A percentile compares a stretch with the other conserved stretches of the same genome.
Evolutionary conservation across 352 stramenopile species (phyloP).

Genomic region (Globisporangium yorkense): DNA sequence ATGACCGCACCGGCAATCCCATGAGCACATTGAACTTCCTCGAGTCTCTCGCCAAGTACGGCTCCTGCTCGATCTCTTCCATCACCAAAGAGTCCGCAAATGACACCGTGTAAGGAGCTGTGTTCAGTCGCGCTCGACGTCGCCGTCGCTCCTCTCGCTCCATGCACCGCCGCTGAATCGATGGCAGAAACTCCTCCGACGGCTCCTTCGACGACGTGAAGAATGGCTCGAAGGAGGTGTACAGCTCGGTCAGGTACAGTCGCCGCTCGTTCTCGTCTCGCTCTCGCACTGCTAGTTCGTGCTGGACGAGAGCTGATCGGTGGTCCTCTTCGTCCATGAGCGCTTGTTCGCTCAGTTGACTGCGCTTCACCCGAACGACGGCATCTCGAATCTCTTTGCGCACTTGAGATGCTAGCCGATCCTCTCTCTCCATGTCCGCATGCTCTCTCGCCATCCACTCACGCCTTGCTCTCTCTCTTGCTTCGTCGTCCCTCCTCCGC

Average conservation of each 20-base stretch:
- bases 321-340: slow-evolving; percentile 48
- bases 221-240: slow-evolving; percentile 49
- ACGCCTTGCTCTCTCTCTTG: slow-evolving; percentile 20
- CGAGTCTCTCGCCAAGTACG: slow-evolving; percentile 50
- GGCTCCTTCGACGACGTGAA: slow-evolving; percentile 30
- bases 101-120: slow-evolving; percentile 27
- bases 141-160: slow-evolving; percentile 13
- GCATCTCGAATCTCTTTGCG: slow-evolving; percentile 24
- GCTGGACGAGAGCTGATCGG: slow-evolving; percentile 22
- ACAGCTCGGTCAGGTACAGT: slow-evolving; percentile 40
- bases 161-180: slow-evolving; percentile 30
- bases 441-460: slow-evolving; percentile 27
- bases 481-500: slow-evolving; percentile 37
- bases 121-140: slow-evolving; percentile 5
- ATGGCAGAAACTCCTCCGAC: slow-evolving; percentile 47
- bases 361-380: slow-evolving; percentile 22
- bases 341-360: slow-evolving; percentile 34
- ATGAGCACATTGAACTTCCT: slow-evolving; percentile 49
- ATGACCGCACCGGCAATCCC: slow-evolving; percentile 30
- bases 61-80: slow-evolving; percentile 38
- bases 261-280: slow-evolving; percentile 18
- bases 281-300: slow-evolving; percentile 25
- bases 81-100: slow-evolving; percentile 30
- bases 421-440: slow-evolving; percentile 38
- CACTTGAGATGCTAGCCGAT: slow-evolving; percentile 20